phyloP scores from a whole-genome alignment of 352 stramenopile species.

The Thraustochytrium sp. region DNA sequence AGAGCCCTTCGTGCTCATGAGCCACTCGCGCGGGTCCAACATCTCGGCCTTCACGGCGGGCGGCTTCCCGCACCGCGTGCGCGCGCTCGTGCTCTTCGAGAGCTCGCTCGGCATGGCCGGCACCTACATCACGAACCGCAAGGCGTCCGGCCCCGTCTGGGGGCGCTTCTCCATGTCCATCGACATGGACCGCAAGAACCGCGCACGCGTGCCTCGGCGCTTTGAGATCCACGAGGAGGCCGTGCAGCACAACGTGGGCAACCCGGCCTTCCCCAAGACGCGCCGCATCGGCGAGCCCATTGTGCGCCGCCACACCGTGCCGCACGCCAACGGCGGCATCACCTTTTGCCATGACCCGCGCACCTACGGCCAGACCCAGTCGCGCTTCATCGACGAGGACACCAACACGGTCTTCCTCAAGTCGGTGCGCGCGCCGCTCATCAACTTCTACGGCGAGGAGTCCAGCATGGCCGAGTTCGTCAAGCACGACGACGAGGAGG shows the following conservation, averaged over 20 bases:
- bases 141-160: not conserved
- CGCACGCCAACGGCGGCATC: not conserved
- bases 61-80: not conserved
- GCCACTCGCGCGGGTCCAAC: not conserved
- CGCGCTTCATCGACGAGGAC: not conserved
- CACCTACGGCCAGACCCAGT: conserved; percentile 32
- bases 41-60: not conserved
- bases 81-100: conserved; percentile 11
- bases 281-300: not conserved
- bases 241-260: not conserved
- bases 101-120: conserved; percentile 33
- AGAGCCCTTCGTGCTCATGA: not conserved
- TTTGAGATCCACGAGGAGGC: conserved; percentile 2
- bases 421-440: not conserved
- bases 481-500: not conserved
- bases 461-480: not conserved
- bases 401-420: not conserved
- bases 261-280: conserved; percentile 13
- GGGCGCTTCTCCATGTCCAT: not conserved
- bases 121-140: conserved; percentile 11
- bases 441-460: not conserved
- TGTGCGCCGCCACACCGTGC: not conserved
- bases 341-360: conserved; percentile 11
- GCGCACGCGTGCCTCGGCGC: not conserved
- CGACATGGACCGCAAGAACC: conserved; percentile 4